A percentile compares a stretch with the other conserved stretches of the same genome.
Conservation (phyloP, 768 basidiomycete genomes). For the Trametes villosa region DNA sequence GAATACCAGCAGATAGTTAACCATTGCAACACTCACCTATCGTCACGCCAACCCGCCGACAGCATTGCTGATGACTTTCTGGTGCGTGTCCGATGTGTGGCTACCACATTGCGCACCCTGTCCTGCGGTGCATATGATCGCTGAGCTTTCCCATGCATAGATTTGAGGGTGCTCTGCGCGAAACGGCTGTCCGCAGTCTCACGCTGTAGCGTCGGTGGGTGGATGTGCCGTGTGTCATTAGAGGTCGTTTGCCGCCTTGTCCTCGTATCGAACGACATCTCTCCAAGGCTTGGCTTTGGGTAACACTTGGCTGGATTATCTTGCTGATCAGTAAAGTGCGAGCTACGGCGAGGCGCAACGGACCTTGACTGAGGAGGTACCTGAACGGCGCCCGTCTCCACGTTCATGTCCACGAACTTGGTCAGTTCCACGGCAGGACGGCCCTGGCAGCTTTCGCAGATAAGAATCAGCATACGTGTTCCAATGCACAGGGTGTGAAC, state of each 20-base stretch:
- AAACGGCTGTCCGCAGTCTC: background rate
- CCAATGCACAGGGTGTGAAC: background rate
- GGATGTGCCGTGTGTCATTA: too few relatives aligned
- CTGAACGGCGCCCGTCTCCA: constrained; percentile 27
- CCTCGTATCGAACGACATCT: constrained; percentile 24
- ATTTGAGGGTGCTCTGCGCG: too few relatives aligned
- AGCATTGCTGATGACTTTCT: background rate
- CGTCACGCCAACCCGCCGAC: background rate
- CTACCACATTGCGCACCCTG: background rate
- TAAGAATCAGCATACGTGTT: background rate
- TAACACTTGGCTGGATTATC: constrained; percentile 22
- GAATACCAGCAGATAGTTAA: too few relatives aligned
- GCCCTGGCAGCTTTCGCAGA: constrained; percentile 59
- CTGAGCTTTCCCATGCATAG: background rate
- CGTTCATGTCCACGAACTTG: constrained; percentile 21
- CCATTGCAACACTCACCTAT: too few relatives aligned
- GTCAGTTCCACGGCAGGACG: constrained; percentile 62
- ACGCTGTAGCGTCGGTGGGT: too few relatives aligned
- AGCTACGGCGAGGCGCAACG: constrained; percentile 23
- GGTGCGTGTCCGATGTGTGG: background rate
- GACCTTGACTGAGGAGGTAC: constrained; percentile 42
- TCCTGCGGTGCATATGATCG: background rate
- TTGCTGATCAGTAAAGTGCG: background rate
- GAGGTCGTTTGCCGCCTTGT: background rate
- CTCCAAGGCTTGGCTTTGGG: constrained; percentile 35